Conservation (phyloP, 2,329 filamentous ascomycete genomes). For the Byssochlamys sp. region DNA sequence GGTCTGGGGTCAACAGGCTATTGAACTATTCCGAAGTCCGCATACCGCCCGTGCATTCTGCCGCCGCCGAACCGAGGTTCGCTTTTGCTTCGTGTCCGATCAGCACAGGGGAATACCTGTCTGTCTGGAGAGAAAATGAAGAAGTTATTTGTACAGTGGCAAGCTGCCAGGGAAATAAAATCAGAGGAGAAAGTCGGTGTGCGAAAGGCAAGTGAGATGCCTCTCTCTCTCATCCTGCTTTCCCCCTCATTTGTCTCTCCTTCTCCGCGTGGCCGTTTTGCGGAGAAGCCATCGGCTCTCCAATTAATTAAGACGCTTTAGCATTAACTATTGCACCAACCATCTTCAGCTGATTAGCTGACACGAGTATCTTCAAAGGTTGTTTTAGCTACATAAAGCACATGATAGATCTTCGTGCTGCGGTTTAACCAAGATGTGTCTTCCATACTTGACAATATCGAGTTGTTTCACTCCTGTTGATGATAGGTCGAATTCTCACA, state of each 20-base stretch:
- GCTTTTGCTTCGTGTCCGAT: slow-evolving; percentile 2
- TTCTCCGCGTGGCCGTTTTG: not conserved
- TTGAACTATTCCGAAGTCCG: slow-evolving; percentile 12
- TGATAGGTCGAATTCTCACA: no score
- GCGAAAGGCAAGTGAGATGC: not conserved
- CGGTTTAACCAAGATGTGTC: no score
- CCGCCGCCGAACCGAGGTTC: slow-evolving; percentile 28
- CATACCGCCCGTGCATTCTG: slow-evolving; percentile 24
- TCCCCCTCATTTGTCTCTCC: not conserved
- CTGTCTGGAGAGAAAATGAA: not conserved
- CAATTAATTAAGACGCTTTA: not conserved
- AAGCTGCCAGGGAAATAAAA: not conserved
- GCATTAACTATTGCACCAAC: not conserved
- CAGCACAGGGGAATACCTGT: no score
- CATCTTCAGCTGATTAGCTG: not conserved
- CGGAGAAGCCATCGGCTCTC: not conserved
- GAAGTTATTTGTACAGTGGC: not conserved
- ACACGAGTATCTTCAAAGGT: not conserved
- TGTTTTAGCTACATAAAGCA: not conserved
- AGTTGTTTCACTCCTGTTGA: no score
- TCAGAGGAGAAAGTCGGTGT: not conserved
- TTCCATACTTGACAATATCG: no score
- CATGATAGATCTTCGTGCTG: no score
- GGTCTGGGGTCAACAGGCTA: slow-evolving; percentile 9
- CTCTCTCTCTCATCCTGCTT: not conserved